These are phyloP conservation scores for Geosmithia flava DNA, from an alignment of 2,329 filamentous ascomycete species.

Conservation along the genomic window DNA sequence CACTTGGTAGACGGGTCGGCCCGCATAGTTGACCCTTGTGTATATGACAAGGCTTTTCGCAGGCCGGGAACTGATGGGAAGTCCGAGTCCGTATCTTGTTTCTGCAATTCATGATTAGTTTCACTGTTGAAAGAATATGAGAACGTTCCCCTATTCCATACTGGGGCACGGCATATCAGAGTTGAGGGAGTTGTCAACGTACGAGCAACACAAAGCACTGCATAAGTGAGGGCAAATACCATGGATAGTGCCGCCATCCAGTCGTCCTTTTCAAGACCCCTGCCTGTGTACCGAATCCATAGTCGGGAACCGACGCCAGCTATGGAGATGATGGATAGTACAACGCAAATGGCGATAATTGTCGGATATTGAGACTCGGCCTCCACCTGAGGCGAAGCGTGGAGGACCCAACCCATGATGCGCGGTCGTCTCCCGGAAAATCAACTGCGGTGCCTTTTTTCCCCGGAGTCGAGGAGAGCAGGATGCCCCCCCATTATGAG, in stretches of 20 bases:
- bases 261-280: slow-evolving; percentile 34
- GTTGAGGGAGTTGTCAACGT: slow-evolving; percentile 9
- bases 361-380: slow-evolving; percentile 31
- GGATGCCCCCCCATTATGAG: background rate
- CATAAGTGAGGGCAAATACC: slow-evolving; percentile 35
- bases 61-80: slow-evolving; percentile 30
- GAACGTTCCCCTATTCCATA: background rate
- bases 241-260: slow-evolving; percentile 26
- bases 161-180: background rate
- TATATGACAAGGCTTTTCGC: slow-evolving; percentile 28
- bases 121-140: background rate
- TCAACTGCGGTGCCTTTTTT: background rate
- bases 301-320: slow-evolving; percentile 26
- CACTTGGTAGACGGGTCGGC: slow-evolving; percentile 39
- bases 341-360: slow-evolving; percentile 35
- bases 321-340: slow-evolving; percentile 28
- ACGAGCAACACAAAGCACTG: slow-evolving; percentile 36
- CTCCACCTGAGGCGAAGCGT: slow-evolving; percentile 33
- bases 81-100: slow-evolving; percentile 38
- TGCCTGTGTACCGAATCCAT: slow-evolving; percentile 24
- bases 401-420: slow-evolving; percentile 36
- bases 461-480: background rate
- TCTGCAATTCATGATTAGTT: slow-evolving; percentile 18
- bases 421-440: background rate
- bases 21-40: slow-evolving; percentile 37